Base-by-base conservation (phyloP, 2,329 filamentous ascomycete genomes). In the Aspergillus latus region DNA sequence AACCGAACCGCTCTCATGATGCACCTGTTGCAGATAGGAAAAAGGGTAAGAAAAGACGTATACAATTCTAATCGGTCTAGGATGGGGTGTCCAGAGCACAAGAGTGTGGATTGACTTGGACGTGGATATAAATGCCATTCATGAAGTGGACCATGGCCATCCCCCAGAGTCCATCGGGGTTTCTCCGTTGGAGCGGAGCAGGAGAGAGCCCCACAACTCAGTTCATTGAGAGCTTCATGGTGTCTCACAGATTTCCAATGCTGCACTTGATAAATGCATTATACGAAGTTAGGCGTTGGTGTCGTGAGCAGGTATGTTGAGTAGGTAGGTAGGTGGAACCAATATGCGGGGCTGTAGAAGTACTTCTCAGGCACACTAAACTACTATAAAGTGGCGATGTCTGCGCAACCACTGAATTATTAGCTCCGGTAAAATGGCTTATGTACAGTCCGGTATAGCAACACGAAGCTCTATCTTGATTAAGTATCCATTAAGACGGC, bases 1-100 rank as follows among this genome's bases (percentile, higher is more conserved):
- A 71, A 75, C 6, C 72, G 68, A 42, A 73, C 65, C 8, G 72
- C 71, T 57, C 69, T 65, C 72, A 74, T 73, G 26, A 21, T 58
- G 42, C n/a, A 13, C 4, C 5, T 39, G 9, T 26, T 53, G n/a
- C 6, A 16, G 16, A 7, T 26, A 7, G 7, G 4, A 30, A 39
- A 34, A 8, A 6, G 16, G 28, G 9, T 29, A 40, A 43, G 7
- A 21, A 21, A 21, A 21, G 21, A 21, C 21, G 21, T 21, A 21
- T 21, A 21, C 21, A 21, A 21, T 21, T 21, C 3, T 21, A 21
- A 21, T 21, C 21, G 21, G 21, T 21, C 21, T 21, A 21, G 21
- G 21, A 21, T 21, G 21, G 21, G 21, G 21, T 21, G 21, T 21
- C 21, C 21, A 21, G 21, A 21, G 21, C 21, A 49, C 15, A 29